These are phyloP conservation scores for Fusarium euwallaceae DNA, from an alignment of 2,329 filamentous ascomycete genomes.

Conservation along the genomic window DNA sequence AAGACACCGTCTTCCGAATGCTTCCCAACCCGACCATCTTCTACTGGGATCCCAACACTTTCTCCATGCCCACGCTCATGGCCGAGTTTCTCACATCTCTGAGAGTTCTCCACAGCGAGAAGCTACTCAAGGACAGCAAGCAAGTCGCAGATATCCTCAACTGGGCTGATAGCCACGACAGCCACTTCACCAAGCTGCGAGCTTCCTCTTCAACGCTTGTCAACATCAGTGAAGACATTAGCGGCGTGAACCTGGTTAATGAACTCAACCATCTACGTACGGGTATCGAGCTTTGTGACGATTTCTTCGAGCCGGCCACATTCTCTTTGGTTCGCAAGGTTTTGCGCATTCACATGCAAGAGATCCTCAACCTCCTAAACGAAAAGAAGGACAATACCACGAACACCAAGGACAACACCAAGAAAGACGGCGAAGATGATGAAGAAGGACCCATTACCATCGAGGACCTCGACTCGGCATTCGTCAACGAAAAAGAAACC, in stretches of 20 bases:
- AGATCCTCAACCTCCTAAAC: conserved; percentile 26
- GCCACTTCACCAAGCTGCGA: conserved; percentile 20
- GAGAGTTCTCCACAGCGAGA: neutral
- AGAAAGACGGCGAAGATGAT: neutral
- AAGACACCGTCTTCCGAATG: conserved; percentile 55
- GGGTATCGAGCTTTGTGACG: conserved; percentile 29
- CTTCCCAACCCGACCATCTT: conserved; percentile 56
- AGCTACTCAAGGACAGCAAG: neutral
- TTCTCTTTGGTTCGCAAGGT: conserved; percentile 26
- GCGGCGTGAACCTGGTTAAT: conserved; percentile 27
- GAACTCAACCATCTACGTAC: conserved; percentile 25
- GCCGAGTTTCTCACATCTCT: conserved; percentile 20
- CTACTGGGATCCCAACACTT: conserved; percentile 37
- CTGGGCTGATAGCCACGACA: conserved; percentile 25
- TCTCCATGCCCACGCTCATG: conserved; percentile 27
- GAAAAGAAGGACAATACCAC: neutral
- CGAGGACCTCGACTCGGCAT: conserved; percentile 30
- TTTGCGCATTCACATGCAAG: conserved; percentile 30
- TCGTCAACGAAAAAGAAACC: conserved; percentile 23
- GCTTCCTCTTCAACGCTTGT: conserved; percentile 26
- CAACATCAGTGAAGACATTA: conserved; percentile 21
- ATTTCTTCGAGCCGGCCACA: conserved; percentile 2
- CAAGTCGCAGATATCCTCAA: conserved; percentile 19
- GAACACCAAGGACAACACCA: neutral
- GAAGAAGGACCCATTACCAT: conserved; percentile 4